Base-by-base conservation (phyloP, 2,329 filamentous ascomycete genomes). In the Taxawa tesnikishii region DNA sequence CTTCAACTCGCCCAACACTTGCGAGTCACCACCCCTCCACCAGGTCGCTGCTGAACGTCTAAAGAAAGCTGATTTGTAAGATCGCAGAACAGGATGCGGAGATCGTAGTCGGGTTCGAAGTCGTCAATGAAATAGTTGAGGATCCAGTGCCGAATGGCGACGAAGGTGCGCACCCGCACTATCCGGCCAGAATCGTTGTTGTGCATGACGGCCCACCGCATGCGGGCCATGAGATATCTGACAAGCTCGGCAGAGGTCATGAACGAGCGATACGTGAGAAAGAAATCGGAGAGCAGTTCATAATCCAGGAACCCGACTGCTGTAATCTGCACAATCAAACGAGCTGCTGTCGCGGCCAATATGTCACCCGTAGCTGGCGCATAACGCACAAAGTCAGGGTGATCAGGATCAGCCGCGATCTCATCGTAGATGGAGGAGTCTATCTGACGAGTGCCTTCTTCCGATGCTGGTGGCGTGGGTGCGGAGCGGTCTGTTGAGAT, bases 41-140 rank as follows among this genome's bases (percentile, higher is more conserved):
- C 63, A 32, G 59, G 51, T 32, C 70, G 61, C 29, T 57, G 54
- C 33, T 60, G 65, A 19, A 79, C 59, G 34, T 67, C 58, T 17
- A 55, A 49, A 35, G 71, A 69, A 33, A 79, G 51, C 15, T 53
- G 51, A 52, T 96, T 94, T 37, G 94, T 67, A 6, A 85, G 66
- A 18, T 75, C 66, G 56, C 88, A 94, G 50, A 94, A 94, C 11
- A 73, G 72, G 4, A 71, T 63, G 6, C 88, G 77, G 18, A 96
- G 64, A 27, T 71, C 63, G 49, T 79, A 77, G 50, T 87, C 75
- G 15, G 79, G 58, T 25, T 92, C 73, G 52, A 94, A 98, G 51
- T 98, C 90, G 50, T 98, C 90, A 34, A 83, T 70, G 44, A 96
- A 98, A 56, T 98, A 98, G 54, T 98, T 98, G 40, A 98, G 60